Evolutionary conservation across 1,284 basidiomycete genomes (phyloP).

Genomic region (Ustilago crameri): DNA sequence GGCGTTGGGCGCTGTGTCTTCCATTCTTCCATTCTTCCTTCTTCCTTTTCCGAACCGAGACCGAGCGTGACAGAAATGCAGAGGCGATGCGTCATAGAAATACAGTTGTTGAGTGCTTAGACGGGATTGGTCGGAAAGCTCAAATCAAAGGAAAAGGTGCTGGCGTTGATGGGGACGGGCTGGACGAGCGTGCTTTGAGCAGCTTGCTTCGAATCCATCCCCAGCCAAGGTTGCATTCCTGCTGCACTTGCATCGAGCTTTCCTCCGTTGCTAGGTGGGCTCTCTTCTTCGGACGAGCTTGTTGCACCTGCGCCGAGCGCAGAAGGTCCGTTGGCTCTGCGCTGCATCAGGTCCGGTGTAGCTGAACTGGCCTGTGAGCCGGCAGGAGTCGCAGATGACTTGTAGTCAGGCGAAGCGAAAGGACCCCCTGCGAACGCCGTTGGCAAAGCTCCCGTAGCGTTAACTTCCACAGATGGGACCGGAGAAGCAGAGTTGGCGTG

Average conservation of each 20-base stretch:
- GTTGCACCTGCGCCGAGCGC: conserved; percentile 16
- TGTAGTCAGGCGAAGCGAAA: conserved; percentile 8
- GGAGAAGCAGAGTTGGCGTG: conserved; percentile 29
- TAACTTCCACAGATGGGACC: not conserved
- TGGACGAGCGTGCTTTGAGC: conserved; percentile 8
- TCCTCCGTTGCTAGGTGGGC: conserved; percentile 10
- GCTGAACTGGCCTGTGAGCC: conserved; percentile 32
- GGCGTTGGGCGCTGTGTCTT: too few relatives aligned
- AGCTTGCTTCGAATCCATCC: conserved; percentile 1
- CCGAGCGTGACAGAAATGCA: too few relatives aligned
- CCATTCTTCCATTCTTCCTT: conserved; percentile 3
- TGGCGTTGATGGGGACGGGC: conserved; percentile 26
- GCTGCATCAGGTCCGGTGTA: conserved; percentile 28
- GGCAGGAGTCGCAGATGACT: conserved; percentile 15
- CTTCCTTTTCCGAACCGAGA: not conserved
- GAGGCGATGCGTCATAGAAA: conserved; percentile 30
- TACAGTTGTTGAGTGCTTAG: conserved; percentile 20
- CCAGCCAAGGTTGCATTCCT: conserved; percentile 7
- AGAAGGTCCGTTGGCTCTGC: not conserved
- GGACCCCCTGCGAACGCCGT: conserved; percentile 1
- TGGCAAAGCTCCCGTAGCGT: not conserved
- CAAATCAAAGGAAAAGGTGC: conserved; percentile 23
- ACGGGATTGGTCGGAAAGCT: conserved; percentile 10
- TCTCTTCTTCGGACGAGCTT: conserved; percentile 40
- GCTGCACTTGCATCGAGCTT: conserved; percentile 8